Evolutionary conservation across 768 basidiomycete genomes (phyloP).

Genomic region (Mycena galopus): DNA sequence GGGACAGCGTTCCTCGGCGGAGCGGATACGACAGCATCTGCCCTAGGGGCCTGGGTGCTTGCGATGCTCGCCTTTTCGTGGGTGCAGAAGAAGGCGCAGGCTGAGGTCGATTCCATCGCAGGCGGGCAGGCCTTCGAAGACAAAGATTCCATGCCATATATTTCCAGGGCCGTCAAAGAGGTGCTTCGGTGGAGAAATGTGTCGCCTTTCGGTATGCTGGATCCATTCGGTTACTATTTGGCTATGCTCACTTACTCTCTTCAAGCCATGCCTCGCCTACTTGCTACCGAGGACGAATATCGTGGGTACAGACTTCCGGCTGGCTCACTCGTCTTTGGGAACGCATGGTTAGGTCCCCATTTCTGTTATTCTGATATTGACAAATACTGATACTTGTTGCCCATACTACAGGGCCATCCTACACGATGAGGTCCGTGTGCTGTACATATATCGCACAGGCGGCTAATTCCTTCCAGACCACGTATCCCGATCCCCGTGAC

Average conservation of each 20-base stretch:
- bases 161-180: too few relatives aligned
- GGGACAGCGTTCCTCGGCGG: conserved; percentile 25
- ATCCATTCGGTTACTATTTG: too few relatives aligned
- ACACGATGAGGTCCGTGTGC: conserved; percentile 10
- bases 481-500: conserved; percentile 50
- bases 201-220: too few relatives aligned
- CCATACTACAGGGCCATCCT: conserved; percentile 19
- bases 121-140: too few relatives aligned
- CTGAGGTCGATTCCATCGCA: too few relatives aligned
- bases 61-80: conserved; percentile 54
- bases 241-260: background rate
- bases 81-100: conserved; percentile 50
- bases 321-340: conserved; percentile 42
- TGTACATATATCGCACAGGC: background rate
- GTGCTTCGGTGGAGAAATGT: too few relatives aligned
- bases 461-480: conserved; percentile 4
- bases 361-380: background rate
- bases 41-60: conserved; percentile 49
- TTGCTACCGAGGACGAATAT: conserved; percentile 49
- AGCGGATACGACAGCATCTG: conserved; percentile 51
- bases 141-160: too few relatives aligned
- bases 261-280: conserved; percentile 44
- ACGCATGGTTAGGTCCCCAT: conserved; percentile 35
- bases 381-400: background rate
- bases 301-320: conserved; percentile 51